phyloP scores from a whole-genome alignment of 2,329 filamentous ascomycete species.

The Fusarium dlaminii region DNA sequence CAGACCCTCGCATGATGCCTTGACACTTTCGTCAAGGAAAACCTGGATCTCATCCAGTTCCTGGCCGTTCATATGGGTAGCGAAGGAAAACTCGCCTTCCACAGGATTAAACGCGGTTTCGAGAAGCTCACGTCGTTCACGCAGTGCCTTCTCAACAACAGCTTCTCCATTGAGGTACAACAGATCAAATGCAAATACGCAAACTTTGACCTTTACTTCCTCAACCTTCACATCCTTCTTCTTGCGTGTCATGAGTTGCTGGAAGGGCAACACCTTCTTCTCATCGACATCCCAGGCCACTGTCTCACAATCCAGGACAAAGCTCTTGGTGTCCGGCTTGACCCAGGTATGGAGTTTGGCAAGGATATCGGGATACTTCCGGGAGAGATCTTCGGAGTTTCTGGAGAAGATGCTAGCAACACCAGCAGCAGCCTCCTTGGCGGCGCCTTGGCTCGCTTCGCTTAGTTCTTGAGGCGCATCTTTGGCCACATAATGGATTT shows the following conservation, averaged over 20 bases:
- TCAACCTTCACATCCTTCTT: constrained; percentile 96
- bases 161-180: constrained; percentile 93
- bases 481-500: constrained; percentile 95
- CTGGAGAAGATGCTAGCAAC: constrained; percentile 95
- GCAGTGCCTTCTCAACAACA: constrained; percentile 85
- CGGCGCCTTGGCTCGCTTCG: constrained; percentile 66
- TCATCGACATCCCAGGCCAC: constrained; percentile 95
- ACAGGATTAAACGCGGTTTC: constrained; percentile 76
- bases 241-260: constrained; percentile 98
- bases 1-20: constrained; percentile 93
- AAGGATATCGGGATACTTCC: constrained; percentile 97
- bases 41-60: constrained; percentile 93
- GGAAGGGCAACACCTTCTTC: constrained; percentile 97
- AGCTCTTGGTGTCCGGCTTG: constrained; percentile 88
- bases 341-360: constrained; percentile 90
- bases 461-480: constrained; percentile 76
- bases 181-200: constrained; percentile 95
- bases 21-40: constrained; percentile 93
- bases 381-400: constrained; percentile 96
- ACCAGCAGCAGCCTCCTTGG: constrained; percentile 74
- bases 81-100: constrained; percentile 92
- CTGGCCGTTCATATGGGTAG: constrained; percentile 84
- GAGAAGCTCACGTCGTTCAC: constrained; percentile 83
- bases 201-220: constrained; percentile 96
- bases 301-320: constrained; percentile 98